Percentiles rank a stretch among this genome's conserved stretches.
phyloP scores from a whole-genome alignment of 768 basidiomycete genomes.

The Collybia sp. region DNA sequence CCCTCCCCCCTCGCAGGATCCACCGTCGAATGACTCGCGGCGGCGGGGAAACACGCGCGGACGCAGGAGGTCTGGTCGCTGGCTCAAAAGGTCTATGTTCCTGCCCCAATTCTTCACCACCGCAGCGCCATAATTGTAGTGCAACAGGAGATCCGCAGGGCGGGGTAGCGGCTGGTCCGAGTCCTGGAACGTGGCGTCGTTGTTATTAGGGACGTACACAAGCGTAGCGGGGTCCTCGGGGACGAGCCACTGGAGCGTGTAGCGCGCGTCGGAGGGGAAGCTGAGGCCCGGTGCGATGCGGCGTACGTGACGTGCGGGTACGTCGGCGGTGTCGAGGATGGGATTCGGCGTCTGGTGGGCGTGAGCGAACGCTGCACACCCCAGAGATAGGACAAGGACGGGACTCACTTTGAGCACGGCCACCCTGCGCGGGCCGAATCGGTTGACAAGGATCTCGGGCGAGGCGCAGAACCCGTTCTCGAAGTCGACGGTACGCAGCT shows the following conservation, averaged over 20 bases:
- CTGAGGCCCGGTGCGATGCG: background rate
- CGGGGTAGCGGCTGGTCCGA: background rate
- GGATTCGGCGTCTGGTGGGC: slow-evolving; percentile 2
- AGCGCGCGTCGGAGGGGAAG: background rate
- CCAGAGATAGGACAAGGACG: background rate
- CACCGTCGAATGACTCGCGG: background rate
- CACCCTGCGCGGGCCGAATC: background rate
- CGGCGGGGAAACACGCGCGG: background rate
- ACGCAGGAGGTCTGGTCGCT: background rate
- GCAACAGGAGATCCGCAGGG: slow-evolving; percentile 5
- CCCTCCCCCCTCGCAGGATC: background rate
- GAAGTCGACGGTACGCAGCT: slow-evolving; percentile 2
- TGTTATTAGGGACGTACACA: slow-evolving; percentile 1
- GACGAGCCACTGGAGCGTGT: slow-evolving; percentile 6
- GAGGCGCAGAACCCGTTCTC: slow-evolving; percentile 3
- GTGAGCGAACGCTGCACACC: background rate
- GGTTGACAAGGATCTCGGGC: background rate
- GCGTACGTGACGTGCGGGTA: background rate
- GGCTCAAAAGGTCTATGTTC: background rate
- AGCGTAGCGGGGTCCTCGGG: background rate
- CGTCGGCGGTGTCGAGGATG: slow-evolving; percentile 2
- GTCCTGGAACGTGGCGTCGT: slow-evolving; percentile 8
- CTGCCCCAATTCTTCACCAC: slow-evolving; percentile 10
- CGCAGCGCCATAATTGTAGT: slow-evolving; percentile 11
- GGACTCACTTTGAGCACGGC: background rate